Evolutionary conservation across 2,329 filamentous ascomycete species (phyloP).

Genomic region (Aspergillus oerlinghausenensis): DNA sequence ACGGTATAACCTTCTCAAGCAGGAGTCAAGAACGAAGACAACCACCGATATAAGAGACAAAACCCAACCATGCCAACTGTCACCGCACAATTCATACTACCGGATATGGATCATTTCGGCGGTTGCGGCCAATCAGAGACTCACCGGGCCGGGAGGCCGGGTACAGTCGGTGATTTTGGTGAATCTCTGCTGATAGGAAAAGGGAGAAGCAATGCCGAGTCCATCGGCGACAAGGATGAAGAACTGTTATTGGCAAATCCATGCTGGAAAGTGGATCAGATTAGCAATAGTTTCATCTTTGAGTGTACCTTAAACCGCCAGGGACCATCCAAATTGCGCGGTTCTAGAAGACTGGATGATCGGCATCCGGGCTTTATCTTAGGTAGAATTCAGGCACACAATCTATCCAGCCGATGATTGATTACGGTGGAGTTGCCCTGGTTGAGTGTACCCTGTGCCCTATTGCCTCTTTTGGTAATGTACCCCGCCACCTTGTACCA

Average conservation of each 20-base stretch:
- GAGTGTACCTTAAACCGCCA: neutral
- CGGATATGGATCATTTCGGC: slow-evolving; percentile 9
- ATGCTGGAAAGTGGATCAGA: neutral
- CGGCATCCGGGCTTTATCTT: neutral
- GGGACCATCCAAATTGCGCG: neutral
- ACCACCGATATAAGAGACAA: neutral
- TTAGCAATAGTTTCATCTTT: neutral
- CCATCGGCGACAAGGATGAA: neutral
- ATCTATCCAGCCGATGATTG: neutral
- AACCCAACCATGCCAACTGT: slow-evolving; percentile 5
- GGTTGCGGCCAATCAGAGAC: slow-evolving; percentile 9
- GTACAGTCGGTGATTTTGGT: slow-evolving; percentile 10
- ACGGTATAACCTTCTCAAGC: neutral
- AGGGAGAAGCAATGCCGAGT: slow-evolving; percentile 6
- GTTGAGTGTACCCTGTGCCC: neutral
- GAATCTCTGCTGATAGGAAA: neutral
- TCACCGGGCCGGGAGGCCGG: slow-evolving; percentile 14
- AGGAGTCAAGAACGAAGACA: neutral
- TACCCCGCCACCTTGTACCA: neutral
- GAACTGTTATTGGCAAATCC: neutral
- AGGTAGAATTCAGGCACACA: neutral
- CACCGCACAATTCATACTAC: slow-evolving; percentile 1
- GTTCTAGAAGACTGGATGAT: neutral
- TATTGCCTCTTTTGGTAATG: neutral
- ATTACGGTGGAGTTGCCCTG: neutral